Base-by-base conservation (phyloP, 768 basidiomycete species). In the Leccinellum rugosiceps region DNA sequence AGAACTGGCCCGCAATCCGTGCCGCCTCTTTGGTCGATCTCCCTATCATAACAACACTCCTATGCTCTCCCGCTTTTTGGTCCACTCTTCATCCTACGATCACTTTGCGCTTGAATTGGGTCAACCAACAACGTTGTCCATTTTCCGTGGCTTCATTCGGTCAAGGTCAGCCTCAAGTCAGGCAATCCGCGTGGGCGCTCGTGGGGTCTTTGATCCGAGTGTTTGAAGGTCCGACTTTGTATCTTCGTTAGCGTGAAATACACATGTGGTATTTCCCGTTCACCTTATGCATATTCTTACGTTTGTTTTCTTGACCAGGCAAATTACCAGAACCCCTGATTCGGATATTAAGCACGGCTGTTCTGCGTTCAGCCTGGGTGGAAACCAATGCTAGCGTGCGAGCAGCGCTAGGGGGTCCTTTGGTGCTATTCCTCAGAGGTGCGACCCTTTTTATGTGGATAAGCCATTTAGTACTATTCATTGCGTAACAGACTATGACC, bases 391-490 rank as follows among this genome's bases (percentile, higher is more conserved):
- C 76, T 2, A 76, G 76, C 3, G 93, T 96, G 3, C 86, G 88
- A 62, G 72, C 74, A 4, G 69, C 71, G 1, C 86, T 94, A 82
- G 88, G 87, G 77, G 80, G 82, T 41, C 87, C 90, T 0, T 65
- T 92, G 50, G 74, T 94, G 9, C 76, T 78, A 11, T 90, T 92
- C 64, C 72, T 96, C 43, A 84, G 82, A 72, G 84, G 94, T 91
- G 62, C 46, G 51, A 19, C 14, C 26, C 45, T 19, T 17, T 51
- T 43, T 15, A 23, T 32, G 6, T 30, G 21, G 15, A 31, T 9
- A 14, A 1, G 6, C 30, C 28, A 28, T 45, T 41, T 23, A 23
- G 17, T 57, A 15, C 21, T 6, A 62, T 49, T 56, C 4, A 48
- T 25, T 8, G 21, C 5, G n/a, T 46, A 11, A 30, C 60, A 91